A percentile compares a stretch with the other conserved stretches of the same genome.
phyloP scores from a whole-genome alignment of 169 alveolate genomes.

The Cystoisospora suis region DNA sequence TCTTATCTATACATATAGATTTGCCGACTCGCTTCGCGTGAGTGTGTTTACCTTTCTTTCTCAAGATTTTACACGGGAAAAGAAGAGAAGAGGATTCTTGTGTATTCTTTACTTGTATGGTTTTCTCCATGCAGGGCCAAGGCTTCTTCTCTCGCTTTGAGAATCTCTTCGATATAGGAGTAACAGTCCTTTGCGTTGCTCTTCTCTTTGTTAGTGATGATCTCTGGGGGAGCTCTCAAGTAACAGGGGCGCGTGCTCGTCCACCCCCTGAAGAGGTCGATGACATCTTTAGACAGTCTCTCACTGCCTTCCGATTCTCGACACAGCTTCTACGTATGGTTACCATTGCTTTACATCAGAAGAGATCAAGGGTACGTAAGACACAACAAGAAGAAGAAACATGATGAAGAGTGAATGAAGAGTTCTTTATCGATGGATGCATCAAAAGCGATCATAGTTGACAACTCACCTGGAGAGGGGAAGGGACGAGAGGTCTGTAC shows the following conservation, averaged over 20 bases:
- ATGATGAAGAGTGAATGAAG: too few relatives aligned
- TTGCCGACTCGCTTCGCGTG: too few relatives aligned
- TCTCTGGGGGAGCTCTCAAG: background rate
- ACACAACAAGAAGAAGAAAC: too few relatives aligned
- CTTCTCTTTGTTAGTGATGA: constrained; percentile 49
- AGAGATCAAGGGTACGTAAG: constrained; percentile 38
- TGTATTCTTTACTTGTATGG: too few relatives aligned
- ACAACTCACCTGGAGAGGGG: too few relatives aligned
- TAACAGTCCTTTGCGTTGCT: constrained; percentile 50
- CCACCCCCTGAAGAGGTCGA: constrained; percentile 42
- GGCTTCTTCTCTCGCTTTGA: constrained; percentile 35
- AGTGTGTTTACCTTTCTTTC: too few relatives aligned
- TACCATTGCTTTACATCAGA: constrained; percentile 46
- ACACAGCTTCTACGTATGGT: constrained; percentile 58
- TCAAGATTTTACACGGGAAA: too few relatives aligned
- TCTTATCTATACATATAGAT: too few relatives aligned
- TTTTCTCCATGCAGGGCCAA: constrained; percentile 36
- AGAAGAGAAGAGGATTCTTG: too few relatives aligned
- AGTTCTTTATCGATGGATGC: too few relatives aligned
- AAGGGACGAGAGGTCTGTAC: too few relatives aligned
- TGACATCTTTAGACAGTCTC: constrained; percentile 31
- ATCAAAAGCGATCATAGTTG: too few relatives aligned
- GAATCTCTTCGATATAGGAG: constrained; percentile 42
- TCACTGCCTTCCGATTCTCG: constrained; percentile 45
- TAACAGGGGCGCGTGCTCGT: background rate